A percentile compares a stretch with the other conserved stretches of the same genome.
phyloP scores from a whole-genome alignment of 768 basidiomycete genomes.

The Candolleomyces efflorescens region DNA sequence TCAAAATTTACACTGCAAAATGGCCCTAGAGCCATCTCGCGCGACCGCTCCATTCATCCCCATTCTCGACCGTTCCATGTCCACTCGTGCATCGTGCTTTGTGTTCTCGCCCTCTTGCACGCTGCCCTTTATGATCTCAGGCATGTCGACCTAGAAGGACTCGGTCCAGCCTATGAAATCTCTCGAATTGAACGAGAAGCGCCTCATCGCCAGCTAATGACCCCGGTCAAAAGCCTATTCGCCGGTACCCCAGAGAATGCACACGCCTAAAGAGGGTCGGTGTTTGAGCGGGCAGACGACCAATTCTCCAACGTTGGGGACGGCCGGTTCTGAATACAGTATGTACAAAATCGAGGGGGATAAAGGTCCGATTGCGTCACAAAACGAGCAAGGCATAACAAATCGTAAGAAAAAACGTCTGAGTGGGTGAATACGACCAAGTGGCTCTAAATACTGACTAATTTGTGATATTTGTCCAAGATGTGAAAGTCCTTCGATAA shows the following conservation, averaged over 20 bases:
- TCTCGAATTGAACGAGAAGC: not conserved
- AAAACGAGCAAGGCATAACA: not conserved
- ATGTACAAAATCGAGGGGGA: not conserved
- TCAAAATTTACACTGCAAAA: not conserved
- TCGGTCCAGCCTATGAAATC: not conserved
- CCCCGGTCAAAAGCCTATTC: not conserved
- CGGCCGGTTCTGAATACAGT: too few species aligned
- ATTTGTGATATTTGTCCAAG: constrained; percentile 5
- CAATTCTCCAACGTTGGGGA: too few species aligned
- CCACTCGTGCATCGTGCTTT: not conserved
- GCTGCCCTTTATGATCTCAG: not conserved
- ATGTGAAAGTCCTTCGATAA: not conserved
- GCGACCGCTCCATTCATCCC: not conserved
- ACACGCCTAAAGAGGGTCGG: not conserved
- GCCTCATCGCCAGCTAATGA: not conserved
- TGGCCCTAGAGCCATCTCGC: not conserved
- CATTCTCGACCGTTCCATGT: not conserved
- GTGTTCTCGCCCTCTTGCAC: too few species aligned
- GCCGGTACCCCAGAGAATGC: not conserved
- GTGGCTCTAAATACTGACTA: not conserved
- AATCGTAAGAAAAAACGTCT: not conserved
- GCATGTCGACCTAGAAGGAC: too few species aligned
- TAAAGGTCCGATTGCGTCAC: constrained; percentile 1
- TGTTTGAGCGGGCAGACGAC: too few species aligned
- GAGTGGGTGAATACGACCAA: not conserved